Evolutionary conservation across 768 basidiomycete genomes (phyloP).

Genomic region (Dacryopinax spathularia): DNA sequence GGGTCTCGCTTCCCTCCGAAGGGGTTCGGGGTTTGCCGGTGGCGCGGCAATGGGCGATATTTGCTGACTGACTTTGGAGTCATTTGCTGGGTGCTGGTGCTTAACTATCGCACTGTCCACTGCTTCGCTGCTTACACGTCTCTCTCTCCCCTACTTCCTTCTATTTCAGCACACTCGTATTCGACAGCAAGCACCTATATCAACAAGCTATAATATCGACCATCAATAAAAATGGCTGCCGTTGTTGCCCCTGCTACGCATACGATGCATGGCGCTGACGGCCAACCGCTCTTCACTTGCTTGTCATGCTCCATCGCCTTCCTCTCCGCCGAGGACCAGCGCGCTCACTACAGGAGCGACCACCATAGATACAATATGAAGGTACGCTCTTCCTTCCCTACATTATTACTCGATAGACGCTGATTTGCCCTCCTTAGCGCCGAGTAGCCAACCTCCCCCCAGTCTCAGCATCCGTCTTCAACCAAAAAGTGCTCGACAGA

Average conservation of each 20-base stretch:
- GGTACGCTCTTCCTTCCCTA: constrained; percentile 13
- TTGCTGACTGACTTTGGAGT: constrained; percentile 2
- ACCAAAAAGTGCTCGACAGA: constrained; percentile 75
- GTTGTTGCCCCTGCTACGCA: not conserved
- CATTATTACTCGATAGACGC: not conserved
- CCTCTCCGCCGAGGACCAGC: constrained; percentile 64
- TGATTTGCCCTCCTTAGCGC: constrained; percentile 29
- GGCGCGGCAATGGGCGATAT: not conserved
- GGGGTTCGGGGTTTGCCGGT: too few relatives aligned
- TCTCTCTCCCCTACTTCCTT: too few relatives aligned
- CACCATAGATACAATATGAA: constrained; percentile 98
- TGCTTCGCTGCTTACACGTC: too few relatives aligned
- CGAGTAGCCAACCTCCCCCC: constrained; percentile 82
- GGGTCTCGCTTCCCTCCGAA: too few relatives aligned
- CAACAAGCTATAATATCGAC: not conserved
- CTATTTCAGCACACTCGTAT: not conserved
- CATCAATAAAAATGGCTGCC: not conserved
- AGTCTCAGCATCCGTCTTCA: constrained; percentile 60
- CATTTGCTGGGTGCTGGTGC: not conserved
- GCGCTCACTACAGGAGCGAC: constrained; percentile 82
- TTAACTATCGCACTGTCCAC: too few relatives aligned
- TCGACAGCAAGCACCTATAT: not conserved
- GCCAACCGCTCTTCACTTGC: constrained; percentile 55
- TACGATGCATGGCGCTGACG: not conserved
- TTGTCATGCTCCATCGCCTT: constrained; percentile 86